Evolutionary conservation across 805 yeast genomes (phyloP).

Genomic region (Trichomonascus vanleenenianus): DNA sequence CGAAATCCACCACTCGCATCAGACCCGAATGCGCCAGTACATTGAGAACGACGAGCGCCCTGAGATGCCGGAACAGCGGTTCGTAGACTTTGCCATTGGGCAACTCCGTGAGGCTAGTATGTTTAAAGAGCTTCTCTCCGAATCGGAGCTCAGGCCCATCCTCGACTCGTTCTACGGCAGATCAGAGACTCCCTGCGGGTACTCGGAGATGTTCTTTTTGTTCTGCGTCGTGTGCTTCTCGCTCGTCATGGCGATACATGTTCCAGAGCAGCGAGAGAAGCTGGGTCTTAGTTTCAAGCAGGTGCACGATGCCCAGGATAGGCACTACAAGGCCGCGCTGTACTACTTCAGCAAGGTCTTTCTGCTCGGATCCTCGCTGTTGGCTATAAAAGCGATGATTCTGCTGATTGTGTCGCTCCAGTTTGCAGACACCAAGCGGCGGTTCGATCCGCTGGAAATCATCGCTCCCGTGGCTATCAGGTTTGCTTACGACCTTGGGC

Average conservation of each 20-base stretch:
- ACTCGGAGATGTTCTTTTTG: constrained; percentile 12
- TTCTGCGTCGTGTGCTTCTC: constrained; percentile 5
- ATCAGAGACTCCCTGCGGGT: constrained; percentile 13
- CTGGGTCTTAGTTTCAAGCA: constrained; percentile 1
- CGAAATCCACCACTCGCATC: constrained; percentile 6
- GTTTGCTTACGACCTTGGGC: constrained; percentile 50
- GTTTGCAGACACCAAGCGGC: constrained; percentile 4
- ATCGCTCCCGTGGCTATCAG: constrained; percentile 36
- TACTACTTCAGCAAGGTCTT: constrained; percentile 9
- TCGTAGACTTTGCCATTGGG: constrained; percentile 1
- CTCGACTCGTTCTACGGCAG: constrained; percentile 6
- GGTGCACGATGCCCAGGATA: constrained; percentile 1
- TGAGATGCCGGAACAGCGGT: constrained; percentile 3
- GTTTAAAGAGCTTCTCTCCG: constrained; percentile 1
- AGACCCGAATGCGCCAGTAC: constrained; percentile 6
- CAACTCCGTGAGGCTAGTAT: not conserved
- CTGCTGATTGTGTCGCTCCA: constrained; percentile 10
- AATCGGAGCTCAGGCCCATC: constrained; percentile 8
- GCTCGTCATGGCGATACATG: constrained; percentile 2
- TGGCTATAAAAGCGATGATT: constrained; percentile 5
- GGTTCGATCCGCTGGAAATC: constrained; percentile 5
- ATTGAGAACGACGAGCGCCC: not conserved
- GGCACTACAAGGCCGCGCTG: constrained; percentile 3
- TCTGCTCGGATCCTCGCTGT: constrained; percentile 6
- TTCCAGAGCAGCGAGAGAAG: not conserved